Evolutionary conservation across 2,329 filamentous ascomycete species (phyloP).

Genomic region (Penicillium sp.): DNA sequence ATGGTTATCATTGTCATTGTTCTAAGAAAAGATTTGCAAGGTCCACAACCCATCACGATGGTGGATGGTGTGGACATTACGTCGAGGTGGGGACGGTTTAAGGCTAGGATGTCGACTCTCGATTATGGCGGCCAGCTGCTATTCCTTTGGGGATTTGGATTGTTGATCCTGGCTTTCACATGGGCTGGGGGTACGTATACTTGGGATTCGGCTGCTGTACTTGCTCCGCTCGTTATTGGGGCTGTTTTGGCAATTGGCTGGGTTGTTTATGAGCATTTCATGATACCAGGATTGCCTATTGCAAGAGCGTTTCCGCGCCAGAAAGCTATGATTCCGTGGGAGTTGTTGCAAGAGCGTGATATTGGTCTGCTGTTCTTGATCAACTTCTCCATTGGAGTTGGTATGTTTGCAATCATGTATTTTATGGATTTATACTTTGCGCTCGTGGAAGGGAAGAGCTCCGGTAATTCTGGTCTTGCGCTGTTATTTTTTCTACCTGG

Average conservation of each 20-base stretch:
- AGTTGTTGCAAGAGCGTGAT: slow-evolving; percentile 57
- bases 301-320: slow-evolving; percentile 53
- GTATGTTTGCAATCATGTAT: slow-evolving; percentile 59
- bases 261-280: slow-evolving; percentile 54
- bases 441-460: slow-evolving; percentile 55
- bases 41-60: slow-evolving; percentile 3
- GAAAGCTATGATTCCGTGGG: slow-evolving; percentile 63
- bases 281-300: slow-evolving; percentile 51
- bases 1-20: slow-evolving; percentile 7
- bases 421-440: slow-evolving; percentile 69
- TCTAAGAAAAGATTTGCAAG: slow-evolving; percentile 9
- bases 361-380: slow-evolving; percentile 35
- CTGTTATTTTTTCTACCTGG: slow-evolving; percentile 65
- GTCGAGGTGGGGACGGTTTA: not conserved
- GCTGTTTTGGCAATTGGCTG: slow-evolving; percentile 43
- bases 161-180: slow-evolving; percentile 50
- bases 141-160: slow-evolving; percentile 55
- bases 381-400: slow-evolving; percentile 11
- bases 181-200: slow-evolving; percentile 15
- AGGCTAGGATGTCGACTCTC: slow-evolving; percentile 6
- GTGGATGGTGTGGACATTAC: slow-evolving; percentile 3
- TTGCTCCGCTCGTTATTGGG: slow-evolving; percentile 35
- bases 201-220: slow-evolving; percentile 12
- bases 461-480: slow-evolving; percentile 54
- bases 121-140: slow-evolving; percentile 57